These are phyloP conservation scores for Oryza longistaminata DNA, from an alignment of 176 grass and related monocot species.

Conservation along the genomic window DNA sequence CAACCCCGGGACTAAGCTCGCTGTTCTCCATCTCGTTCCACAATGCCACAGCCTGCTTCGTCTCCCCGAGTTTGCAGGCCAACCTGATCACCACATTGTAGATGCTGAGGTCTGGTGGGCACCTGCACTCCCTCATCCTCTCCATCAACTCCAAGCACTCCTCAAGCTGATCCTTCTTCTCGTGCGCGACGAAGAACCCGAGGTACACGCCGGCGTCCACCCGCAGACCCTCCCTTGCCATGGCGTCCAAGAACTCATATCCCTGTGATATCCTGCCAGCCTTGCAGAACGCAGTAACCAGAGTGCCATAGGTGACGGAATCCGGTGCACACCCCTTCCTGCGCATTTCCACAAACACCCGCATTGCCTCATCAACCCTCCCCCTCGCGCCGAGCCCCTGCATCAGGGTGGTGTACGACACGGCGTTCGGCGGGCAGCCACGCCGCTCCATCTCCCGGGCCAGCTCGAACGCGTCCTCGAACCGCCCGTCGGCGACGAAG, in stretches of 20 bases:
- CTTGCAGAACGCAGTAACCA: constrained; percentile 79
- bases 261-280: constrained; percentile 63
- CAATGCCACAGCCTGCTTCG: constrained; percentile 57
- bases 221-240: constrained; percentile 57
- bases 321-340: constrained; percentile 64
- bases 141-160: constrained; percentile 87
- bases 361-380: constrained; percentile 80
- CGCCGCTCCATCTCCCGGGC: constrained; percentile 71
- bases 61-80: constrained; percentile 76
- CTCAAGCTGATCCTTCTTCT: constrained; percentile 85
- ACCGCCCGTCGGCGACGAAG: constrained; percentile 67
- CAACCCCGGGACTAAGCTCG: constrained; percentile 64
- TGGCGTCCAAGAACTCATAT: constrained; percentile 75
- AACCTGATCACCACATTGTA: constrained; percentile 84
- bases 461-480: constrained; percentile 83
- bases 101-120: constrained; percentile 55
- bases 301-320: constrained; percentile 65
- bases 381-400: constrained; percentile 75
- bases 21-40: constrained; percentile 87
- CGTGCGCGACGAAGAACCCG: constrained; percentile 63
- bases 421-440: constrained; percentile 65
- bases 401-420: constrained; percentile 95
- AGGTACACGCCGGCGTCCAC: constrained; percentile 66
- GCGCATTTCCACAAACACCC: constrained; percentile 97
- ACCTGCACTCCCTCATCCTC: constrained; percentile 65